Evolutionary conservation across 2,329 filamentous ascomycete genomes (phyloP).

Genomic region (Cucurbitaria berberidis): DNA sequence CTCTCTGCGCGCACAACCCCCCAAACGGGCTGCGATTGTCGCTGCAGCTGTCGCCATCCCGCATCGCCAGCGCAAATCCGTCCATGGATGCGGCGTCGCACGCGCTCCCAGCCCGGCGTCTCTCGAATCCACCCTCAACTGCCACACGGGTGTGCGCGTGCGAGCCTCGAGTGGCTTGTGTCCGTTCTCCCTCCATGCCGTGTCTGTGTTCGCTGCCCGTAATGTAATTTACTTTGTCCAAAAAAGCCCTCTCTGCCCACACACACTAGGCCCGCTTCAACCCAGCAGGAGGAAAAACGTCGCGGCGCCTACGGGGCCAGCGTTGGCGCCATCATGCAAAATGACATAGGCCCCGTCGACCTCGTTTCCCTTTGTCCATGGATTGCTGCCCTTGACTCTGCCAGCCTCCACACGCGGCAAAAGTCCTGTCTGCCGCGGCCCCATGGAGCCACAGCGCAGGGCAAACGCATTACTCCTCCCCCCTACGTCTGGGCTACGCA

Average conservation of each 20-base stretch:
- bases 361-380: slow-evolving; percentile 26
- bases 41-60: slow-evolving; percentile 39
- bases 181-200: slow-evolving; percentile 16
- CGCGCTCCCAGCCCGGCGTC: slow-evolving; percentile 39
- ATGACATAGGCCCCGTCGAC: slow-evolving; percentile 38
- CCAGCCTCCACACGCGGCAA: slow-evolving; percentile 30
- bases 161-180: slow-evolving; percentile 34
- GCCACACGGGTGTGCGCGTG: slow-evolving; percentile 28
- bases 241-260: too few species aligned
- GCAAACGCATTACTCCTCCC: slow-evolving; percentile 29
- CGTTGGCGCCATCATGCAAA: slow-evolving; percentile 36
- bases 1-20: slow-evolving; percentile 22
- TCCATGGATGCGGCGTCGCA: slow-evolving; percentile 24
- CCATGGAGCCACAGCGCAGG: slow-evolving; percentile 7
- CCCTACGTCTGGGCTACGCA: slow-evolving; percentile 33
- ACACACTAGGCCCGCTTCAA: slow-evolving; percentile 26
- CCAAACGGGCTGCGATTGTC: slow-evolving; percentile 42
- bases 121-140: slow-evolving; percentile 36
- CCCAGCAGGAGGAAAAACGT: slow-evolving; percentile 19
- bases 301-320: slow-evolving; percentile 34
- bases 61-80: slow-evolving; percentile 23
- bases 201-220: slow-evolving; percentile 16
- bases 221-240: too few species aligned
- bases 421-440: slow-evolving; percentile 18
- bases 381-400: slow-evolving; percentile 20